phyloP scores from a whole-genome alignment of 2,329 filamentous ascomycete genomes.

The Mycosphaerella sp. region DNA sequence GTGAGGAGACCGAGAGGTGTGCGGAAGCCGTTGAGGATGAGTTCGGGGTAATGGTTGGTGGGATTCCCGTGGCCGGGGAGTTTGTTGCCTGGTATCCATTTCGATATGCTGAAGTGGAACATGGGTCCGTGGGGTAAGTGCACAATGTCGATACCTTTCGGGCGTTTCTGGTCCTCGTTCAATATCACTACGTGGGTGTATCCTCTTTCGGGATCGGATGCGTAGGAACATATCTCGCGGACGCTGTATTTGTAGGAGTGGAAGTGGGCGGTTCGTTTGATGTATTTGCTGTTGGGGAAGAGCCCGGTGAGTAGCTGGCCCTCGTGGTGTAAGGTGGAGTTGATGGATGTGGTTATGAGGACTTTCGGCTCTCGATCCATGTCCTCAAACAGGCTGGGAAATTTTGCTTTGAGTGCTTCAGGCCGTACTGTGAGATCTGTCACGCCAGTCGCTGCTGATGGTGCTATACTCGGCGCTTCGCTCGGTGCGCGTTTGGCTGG shows the following conservation, averaged over 20 bases:
- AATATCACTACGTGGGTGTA: conserved; percentile 81
- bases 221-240: conserved; percentile 82
- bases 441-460: conserved; percentile 53
- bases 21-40: conserved; percentile 89
- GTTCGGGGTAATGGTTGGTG: conserved; percentile 83
- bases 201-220: conserved; percentile 58
- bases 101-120: conserved; percentile 85
- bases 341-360: conserved; percentile 83
- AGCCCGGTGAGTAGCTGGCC: conserved; percentile 70
- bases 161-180: conserved; percentile 82
- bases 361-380: conserved; percentile 63
- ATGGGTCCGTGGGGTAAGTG: conserved; percentile 81
- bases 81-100: conserved; percentile 83
- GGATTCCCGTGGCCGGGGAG: conserved; percentile 86
- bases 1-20: conserved; percentile 86
- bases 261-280: conserved; percentile 75
- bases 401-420: conserved; percentile 55
- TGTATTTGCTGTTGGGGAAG: conserved; percentile 76
- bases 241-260: conserved; percentile 89
- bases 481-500: conserved; percentile 30
- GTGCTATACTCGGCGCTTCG: conserved; percentile 45
- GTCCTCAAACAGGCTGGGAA: conserved; percentile 53
- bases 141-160: conserved; percentile 74
- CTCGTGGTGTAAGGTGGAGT: conserved; percentile 80
- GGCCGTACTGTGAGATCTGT: conserved; percentile 57